Evolutionary conservation across 331 rosid genomes (phyloP).

Genomic region (Malus hybrid): DNA sequence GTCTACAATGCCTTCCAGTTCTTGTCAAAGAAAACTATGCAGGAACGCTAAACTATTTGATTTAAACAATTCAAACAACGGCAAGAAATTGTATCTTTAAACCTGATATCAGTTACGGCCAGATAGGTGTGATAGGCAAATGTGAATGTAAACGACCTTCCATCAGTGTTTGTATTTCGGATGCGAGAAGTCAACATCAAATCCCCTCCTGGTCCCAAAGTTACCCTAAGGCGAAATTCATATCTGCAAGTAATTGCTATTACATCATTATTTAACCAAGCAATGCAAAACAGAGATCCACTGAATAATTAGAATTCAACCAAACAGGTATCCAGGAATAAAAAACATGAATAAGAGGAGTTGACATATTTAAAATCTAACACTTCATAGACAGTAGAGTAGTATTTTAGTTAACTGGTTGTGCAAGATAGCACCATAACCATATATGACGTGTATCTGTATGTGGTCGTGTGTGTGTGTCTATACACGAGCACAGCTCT

Average conservation of each 20-base stretch:
- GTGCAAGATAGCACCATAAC: not conserved
- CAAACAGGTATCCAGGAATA: not conserved
- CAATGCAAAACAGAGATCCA: not conserved
- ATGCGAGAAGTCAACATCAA: conserved; percentile 60
- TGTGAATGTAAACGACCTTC: conserved; percentile 50
- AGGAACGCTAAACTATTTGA: not conserved
- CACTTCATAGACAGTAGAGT: not conserved
- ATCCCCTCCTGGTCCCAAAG: conserved; percentile 55
- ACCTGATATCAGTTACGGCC: conserved; percentile 67
- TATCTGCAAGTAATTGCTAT: conserved; percentile 29
- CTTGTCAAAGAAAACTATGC: not conserved
- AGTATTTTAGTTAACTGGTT: not conserved
- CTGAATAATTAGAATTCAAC: too few relatives aligned
- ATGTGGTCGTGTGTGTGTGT: not conserved
- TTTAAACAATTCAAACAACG: not conserved
- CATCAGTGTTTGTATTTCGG: conserved; percentile 62
- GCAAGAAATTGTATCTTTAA: not conserved
- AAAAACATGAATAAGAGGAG: not conserved
- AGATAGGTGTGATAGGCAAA: conserved; percentile 63
- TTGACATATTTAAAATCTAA: not conserved
- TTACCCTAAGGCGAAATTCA: conserved; percentile 53
- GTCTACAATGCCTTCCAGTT: not conserved
- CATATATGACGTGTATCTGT: not conserved
- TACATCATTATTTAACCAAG: not conserved
- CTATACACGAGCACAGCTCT: not conserved